Conservation (phyloP, 2,329 filamentous ascomycete genomes). For the Hymenoscyphus repandus region DNA sequence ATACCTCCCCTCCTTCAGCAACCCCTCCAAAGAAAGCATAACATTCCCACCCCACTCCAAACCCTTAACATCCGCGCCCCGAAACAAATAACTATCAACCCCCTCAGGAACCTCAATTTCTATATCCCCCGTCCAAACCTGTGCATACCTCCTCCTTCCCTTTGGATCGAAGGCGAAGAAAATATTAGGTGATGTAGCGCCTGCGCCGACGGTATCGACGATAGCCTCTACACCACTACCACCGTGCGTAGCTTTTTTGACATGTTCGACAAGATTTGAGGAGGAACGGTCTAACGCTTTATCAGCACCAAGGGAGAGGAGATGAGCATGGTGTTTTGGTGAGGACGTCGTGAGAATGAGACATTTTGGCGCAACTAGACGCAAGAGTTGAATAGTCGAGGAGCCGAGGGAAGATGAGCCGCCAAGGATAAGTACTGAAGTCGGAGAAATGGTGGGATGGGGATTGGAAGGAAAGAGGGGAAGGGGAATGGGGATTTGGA, state of each 20-base stretch:
- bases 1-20: conserved; percentile 10
- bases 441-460: no score
- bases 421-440: conserved; percentile 10
- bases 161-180: conserved; percentile 6
- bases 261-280: neutral
- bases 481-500: conserved; percentile 3
- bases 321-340: conserved; percentile 6
- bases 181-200: conserved; percentile 1
- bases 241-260: conserved; percentile 3
- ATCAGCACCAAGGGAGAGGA: conserved; percentile 7
- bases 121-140: conserved; percentile 10
- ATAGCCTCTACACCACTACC: conserved; percentile 11
- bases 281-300: conserved; percentile 4
- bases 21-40: conserved; percentile 4
- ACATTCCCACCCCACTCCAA: conserved; percentile 3
- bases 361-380: conserved; percentile 4
- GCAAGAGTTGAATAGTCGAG: conserved; percentile 12
- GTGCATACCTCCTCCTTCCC: conserved; percentile 10
- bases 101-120: conserved; percentile 4
- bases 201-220: conserved; percentile 10
- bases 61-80: neutral
- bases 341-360: conserved; percentile 11
- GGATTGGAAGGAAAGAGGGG: no score
- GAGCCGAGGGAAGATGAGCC: conserved; percentile 12
- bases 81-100: conserved; percentile 5